Evolutionary conservation across 768 basidiomycete genomes (phyloP), one percentile per base, ranked within the genome.

Genomic region (Lyophyllum decastes): DNA sequence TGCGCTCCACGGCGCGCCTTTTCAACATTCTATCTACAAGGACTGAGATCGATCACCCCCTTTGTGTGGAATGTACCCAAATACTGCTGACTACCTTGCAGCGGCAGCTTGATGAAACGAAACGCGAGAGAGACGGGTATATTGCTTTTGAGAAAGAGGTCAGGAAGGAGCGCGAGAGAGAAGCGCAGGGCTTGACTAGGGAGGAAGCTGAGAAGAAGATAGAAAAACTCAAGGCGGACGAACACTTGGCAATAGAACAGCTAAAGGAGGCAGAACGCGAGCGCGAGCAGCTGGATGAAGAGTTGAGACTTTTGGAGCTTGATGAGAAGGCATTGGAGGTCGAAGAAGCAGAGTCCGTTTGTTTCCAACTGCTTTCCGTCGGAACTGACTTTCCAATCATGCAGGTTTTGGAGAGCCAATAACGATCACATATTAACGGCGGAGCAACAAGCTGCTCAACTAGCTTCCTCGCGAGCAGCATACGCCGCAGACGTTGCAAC

Each of bases 51-150:
- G 93, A 95, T 69, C 95, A 98, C 69, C 97, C 97, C 5, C 80
- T 99, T 8, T 99, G 97, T 71, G 86, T 90, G 0, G 96, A 98
- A 66, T 99, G 97, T 72, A 93, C 95, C 2, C 88, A 91, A 65
- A 82, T 89, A 48, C 74, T 98, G 33, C 82, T 95, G 27, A 78
- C 78, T 1, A 85, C 84, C 24, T 82, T 98, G 30, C 86, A 90
- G 64, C 82, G 82, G 46, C 88, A 94, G 67, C 78, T 96, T 16
- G 94, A 96, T 56, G 94, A 97, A 75, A 89, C 90, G 2, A 92
- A 88, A 75, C 90, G 88, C 68, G 94, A 97, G 68, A 78, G 94
- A 57, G 95, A 97, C 63, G 94, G 93, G 0, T 97, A 96, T 69
- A 87, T 94, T 60, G 91, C 92, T 0, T 98, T 95, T 67, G 94